Evolutionary conservation across 2,329 filamentous ascomycete species (phyloP).

Genomic region (Xylariomycetidae sp.): DNA sequence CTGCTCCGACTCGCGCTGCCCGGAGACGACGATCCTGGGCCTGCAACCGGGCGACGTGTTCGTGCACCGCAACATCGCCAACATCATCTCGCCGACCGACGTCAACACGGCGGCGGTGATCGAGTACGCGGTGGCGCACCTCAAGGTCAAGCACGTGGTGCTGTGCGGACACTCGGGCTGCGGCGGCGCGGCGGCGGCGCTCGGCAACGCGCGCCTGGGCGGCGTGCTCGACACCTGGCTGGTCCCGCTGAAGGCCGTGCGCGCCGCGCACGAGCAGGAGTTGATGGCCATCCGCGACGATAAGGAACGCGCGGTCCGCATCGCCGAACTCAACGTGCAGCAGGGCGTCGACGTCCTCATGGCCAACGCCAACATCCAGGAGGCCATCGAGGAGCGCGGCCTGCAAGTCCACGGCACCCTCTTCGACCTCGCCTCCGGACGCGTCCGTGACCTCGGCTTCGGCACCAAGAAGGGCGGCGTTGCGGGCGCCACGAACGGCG

Average conservation of each 20-base stretch:
- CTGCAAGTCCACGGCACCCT: slow-evolving; percentile 72
- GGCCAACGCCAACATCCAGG: slow-evolving; percentile 62
- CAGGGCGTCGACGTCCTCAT: slow-evolving; percentile 61
- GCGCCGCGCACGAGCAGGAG: slow-evolving; percentile 44
- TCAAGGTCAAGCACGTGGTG: slow-evolving; percentile 66
- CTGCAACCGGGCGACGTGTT: slow-evolving; percentile 80
- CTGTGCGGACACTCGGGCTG: slow-evolving; percentile 65
- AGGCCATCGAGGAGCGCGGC: slow-evolving; percentile 64
- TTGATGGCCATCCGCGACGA: slow-evolving; percentile 48
- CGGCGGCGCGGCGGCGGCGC: slow-evolving; percentile 58
- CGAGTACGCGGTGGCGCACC: slow-evolving; percentile 68
- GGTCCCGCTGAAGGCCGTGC: slow-evolving; percentile 41
- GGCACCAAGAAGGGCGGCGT: slow-evolving; percentile 28
- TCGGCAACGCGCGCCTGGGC: slow-evolving; percentile 40
- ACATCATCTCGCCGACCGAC: slow-evolving; percentile 70
- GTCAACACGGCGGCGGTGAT: slow-evolving; percentile 70
- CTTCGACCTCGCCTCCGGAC: slow-evolving; percentile 55
- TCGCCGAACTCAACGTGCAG: slow-evolving; percentile 74
- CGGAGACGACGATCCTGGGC: slow-evolving; percentile 75
- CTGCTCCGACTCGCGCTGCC: slow-evolving; percentile 79
- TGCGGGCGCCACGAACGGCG: slow-evolving; percentile 1
- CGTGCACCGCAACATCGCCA: slow-evolving; percentile 86
- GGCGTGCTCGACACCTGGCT: slow-evolving; percentile 52
- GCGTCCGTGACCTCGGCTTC: slow-evolving; percentile 41
- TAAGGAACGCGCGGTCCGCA: slow-evolving; percentile 47